Evolutionary conservation across 805 yeast genomes (phyloP), one percentile per base, ranked within the genome.

Genomic region (Tetrapisispora fleetii): DNA sequence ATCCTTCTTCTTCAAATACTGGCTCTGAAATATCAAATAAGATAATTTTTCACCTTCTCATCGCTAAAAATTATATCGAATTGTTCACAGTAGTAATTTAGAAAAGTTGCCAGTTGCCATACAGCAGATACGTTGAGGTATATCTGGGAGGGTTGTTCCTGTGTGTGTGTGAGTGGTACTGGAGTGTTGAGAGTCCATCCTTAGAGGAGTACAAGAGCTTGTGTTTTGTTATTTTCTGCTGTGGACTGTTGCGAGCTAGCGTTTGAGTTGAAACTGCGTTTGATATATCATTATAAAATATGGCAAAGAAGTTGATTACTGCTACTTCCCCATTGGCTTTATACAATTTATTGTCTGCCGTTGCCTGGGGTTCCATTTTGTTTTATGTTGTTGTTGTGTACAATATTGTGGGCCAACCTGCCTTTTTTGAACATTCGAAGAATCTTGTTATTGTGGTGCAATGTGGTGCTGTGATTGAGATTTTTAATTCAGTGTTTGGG

Each of bases 391-490:
- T 71, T 6, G 50, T 71, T 7, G 59, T 73, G 11, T 64, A 67
- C 37, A 64, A 72, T 6, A 52, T 67, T 24, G 56, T 71, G 3
- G 90, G 91, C 2, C 85, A 86, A 54, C 89, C 89, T 18, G 67
- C 67, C 41, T 75, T 83, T 30, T 85, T 81, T 52, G 73, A 74
- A 6, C 74, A 78, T 49, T 77, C 95, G 7, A 73, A 75, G 28
- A 67, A 71, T 19, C 67, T 80, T 55, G 75, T 85, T 43, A 81
- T 84, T 3, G 63, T 71, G 42, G 78, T 90, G 45, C 99, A 91
- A 69, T 74, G 85, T 18, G 69, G 80, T 43, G 98, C 98, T 0
- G 54, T 87, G 1, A 74, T 86, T 46, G 99, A 91, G 65, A 77
- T 91, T 21, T 73, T 79, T 59, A 93, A 91, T 64, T 77, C 96